phyloP scores from a whole-genome alignment of 2,329 filamentous ascomycete genomes.

The Xylariomycetidae sp. region DNA sequence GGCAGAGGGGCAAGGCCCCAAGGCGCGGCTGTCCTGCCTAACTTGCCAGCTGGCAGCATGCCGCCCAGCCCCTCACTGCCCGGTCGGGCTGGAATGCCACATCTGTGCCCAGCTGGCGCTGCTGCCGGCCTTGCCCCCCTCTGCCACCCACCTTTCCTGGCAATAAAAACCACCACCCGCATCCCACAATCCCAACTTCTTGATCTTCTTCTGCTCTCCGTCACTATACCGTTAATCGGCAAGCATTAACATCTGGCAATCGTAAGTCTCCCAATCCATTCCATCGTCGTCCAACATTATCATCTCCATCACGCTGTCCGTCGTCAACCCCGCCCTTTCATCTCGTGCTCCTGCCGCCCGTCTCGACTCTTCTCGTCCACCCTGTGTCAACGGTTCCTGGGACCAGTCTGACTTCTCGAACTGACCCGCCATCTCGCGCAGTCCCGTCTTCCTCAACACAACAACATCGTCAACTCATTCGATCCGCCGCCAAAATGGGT shows the following conservation, averaged over 20 bases:
- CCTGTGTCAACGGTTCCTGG: neutral
- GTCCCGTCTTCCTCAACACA: conserved; percentile 10
- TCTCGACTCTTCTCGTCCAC: neutral
- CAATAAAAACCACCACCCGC: conserved; percentile 19
- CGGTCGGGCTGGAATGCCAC: too few species aligned
- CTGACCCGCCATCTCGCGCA: too few species aligned
- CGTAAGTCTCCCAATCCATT: conserved; percentile 14
- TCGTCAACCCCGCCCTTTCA: neutral
- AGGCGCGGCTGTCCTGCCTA: too few species aligned
- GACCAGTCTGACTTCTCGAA: conserved; percentile 1
- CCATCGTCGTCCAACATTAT: conserved; percentile 4
- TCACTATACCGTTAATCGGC: conserved; percentile 34
- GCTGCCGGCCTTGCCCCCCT: neutral
- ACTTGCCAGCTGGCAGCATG: too few species aligned
- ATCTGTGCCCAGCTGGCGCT: neutral
- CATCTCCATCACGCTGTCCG: conserved; percentile 12
- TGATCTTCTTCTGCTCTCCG: conserved; percentile 27
- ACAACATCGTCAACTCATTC: conserved; percentile 10
- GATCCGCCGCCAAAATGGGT: conserved; percentile 42
- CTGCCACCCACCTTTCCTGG: neutral
- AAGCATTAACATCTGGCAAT: conserved; percentile 31
- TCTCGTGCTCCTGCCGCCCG: conserved; percentile 1
- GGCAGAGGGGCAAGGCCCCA: too few species aligned
- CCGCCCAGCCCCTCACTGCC: too few species aligned
- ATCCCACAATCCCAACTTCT: conserved; percentile 16